Percentiles rank a stretch among this genome's conserved stretches.
Conservation (phyloP, 2,329 filamentous ascomycete genomes). For the Berkeleyomyces rouxiae region DNA sequence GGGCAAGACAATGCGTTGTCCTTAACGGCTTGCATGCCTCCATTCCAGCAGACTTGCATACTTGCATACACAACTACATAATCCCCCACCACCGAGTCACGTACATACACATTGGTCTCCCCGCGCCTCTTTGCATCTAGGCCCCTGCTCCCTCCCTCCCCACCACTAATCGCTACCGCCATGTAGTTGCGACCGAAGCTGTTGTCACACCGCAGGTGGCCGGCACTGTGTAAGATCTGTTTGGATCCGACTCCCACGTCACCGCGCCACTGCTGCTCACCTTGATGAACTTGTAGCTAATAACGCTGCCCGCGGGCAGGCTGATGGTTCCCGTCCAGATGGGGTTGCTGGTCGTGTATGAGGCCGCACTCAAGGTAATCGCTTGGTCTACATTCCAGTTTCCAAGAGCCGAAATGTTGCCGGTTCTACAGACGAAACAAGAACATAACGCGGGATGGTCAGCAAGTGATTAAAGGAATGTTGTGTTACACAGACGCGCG, state of each 20-base stretch:
- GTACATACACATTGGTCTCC: background rate
- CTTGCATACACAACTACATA: background rate
- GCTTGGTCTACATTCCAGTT: constrained; percentile 25
- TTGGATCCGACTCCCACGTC: constrained; percentile 41
- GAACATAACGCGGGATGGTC: background rate
- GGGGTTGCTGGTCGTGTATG: constrained; percentile 37
- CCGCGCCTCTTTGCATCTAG: too few relatives aligned
- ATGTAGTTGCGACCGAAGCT: constrained; percentile 9
- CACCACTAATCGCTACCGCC: constrained; percentile 3
- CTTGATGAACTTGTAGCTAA: constrained; percentile 47
- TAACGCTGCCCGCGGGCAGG: constrained; percentile 33
- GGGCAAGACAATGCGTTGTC: background rate
- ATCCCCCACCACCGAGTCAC: background rate
- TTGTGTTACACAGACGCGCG: background rate
- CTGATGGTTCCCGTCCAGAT: constrained; percentile 37
- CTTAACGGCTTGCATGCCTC: background rate
- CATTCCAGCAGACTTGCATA: background rate
- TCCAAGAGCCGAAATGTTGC: constrained; percentile 24
- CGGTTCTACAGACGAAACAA: constrained; percentile 12
- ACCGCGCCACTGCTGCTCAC: constrained; percentile 32
- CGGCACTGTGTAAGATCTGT: constrained; percentile 21
- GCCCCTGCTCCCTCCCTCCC: background rate
- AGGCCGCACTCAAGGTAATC: constrained; percentile 31
- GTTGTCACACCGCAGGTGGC: constrained; percentile 10
- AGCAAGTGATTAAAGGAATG: background rate